Base-by-base conservation (phyloP, 257 asterid genomes). In the Lycium ferocissimum region DNA sequence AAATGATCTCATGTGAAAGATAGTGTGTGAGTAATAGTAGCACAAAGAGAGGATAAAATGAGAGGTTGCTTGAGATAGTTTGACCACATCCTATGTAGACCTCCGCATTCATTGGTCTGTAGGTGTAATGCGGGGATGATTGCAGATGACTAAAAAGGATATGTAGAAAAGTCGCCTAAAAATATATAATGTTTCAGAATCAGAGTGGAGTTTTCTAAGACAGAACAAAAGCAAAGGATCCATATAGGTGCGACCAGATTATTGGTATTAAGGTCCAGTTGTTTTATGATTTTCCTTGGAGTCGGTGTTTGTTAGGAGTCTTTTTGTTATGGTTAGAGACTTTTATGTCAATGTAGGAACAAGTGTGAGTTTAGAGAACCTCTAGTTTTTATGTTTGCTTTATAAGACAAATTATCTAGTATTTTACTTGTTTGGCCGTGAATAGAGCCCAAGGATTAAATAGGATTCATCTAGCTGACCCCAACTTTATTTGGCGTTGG, bases 91-190 rank as follows among this genome's bases (percentile, higher is more conserved):
- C 80, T 47, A 72, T 45, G 58, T 45, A 5, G 38, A 72, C 80
- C 80, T 72, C 58, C 58, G 5, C 38, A 47, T 43, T 45, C 58
- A 72, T 72, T 45, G 80, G 80, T 72, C 80, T 45, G 38, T 72
- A 43, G 38, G 57, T 1, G 38, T 58, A 45, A 20, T 12, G 10
- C 7, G 9, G 57, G 53, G 40, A 45, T 45, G 80, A 72, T n/a
- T 11, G 38, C 40, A 10, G 80, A 47, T 45, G 40, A 72, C 45
- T 45, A n/a, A 72, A 45, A 72, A 38, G 56, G 58, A 72, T 20
- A 45, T 45, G 38, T 20, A n/a, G 38, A 45, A n/a, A 26, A 45
- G 37, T 43, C 2, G 1, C 35, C 79, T 40, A 40, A 40, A 17
- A 9, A 2, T 4, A 54, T 40, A 71, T 35, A 70, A 38, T 70